Conservation (phyloP, 768 basidiomycete genomes). For the Xerocomus spinulosus region DNA sequence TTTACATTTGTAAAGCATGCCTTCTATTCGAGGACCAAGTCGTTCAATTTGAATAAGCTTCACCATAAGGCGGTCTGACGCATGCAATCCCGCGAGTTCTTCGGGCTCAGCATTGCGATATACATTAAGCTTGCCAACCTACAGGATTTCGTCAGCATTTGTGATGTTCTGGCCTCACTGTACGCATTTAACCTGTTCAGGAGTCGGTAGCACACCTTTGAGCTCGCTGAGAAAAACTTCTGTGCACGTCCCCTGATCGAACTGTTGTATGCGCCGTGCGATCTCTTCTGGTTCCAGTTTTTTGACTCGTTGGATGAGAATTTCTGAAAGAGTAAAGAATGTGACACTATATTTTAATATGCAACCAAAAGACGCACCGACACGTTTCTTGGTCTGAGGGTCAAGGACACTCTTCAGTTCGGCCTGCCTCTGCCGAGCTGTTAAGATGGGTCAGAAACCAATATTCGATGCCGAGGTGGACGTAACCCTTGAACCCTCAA, state of each 20-base stretch:
- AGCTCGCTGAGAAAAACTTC: conserved; percentile 87
- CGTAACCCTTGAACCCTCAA: background rate
- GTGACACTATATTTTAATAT: background rate
- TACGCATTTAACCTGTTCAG: conserved; percentile 64
- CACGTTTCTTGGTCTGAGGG: conserved; percentile 85
- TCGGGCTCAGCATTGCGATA: conserved; percentile 83
- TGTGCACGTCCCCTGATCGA: conserved; percentile 82
- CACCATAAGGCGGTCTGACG: conserved; percentile 95
- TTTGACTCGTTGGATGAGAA: conserved; percentile 84
- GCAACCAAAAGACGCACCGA: conserved; percentile 55
- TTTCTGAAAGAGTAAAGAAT: conserved; percentile 50
- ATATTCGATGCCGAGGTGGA: background rate
- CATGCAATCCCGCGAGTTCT: conserved; percentile 85
- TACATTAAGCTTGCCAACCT: conserved; percentile 87
- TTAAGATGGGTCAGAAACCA: conserved; percentile 11
- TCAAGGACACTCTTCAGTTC: conserved; percentile 91
- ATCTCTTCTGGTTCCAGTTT: conserved; percentile 84
- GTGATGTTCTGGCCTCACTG: background rate
- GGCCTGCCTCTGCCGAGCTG: conserved; percentile 79
- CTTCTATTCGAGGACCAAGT: conserved; percentile 79
- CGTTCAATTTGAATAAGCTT: conserved; percentile 93
- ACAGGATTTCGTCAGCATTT: background rate
- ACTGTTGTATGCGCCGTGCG: conserved; percentile 76
- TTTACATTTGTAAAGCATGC: conserved; percentile 90
- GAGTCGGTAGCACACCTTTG: conserved; percentile 82